Conservation (phyloP, 1,284 basidiomycete genomes). For the Moesziomyces aphidis region DNA sequence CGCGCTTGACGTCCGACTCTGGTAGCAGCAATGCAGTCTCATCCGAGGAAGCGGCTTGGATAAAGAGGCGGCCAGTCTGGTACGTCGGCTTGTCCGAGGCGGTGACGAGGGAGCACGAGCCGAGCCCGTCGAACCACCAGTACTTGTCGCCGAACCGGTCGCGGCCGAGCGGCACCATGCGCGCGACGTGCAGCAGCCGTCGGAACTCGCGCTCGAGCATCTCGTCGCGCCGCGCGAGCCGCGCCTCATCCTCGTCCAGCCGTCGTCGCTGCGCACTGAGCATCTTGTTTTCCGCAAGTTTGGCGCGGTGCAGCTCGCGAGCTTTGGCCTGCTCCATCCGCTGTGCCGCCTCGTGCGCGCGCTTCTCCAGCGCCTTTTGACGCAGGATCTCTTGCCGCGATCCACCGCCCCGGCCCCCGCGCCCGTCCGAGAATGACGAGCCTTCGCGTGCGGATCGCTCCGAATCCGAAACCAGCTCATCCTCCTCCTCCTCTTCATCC, state of each 20-base stretch:
- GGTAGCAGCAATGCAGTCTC: slow-evolving; percentile 37
- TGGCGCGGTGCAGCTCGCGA: slow-evolving; percentile 52
- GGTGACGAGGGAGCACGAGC: slow-evolving; percentile 78
- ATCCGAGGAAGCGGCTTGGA: slow-evolving; percentile 86
- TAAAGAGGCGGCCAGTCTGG: slow-evolving; percentile 86
- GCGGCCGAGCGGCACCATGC: slow-evolving; percentile 86
- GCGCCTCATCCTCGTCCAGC: slow-evolving; percentile 80
- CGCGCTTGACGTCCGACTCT: neutral
- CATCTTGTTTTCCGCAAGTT: slow-evolving; percentile 56
- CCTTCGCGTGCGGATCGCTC: slow-evolving; percentile 48
- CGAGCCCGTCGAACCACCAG: slow-evolving; percentile 99
- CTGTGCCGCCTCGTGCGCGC: slow-evolving; percentile 49
- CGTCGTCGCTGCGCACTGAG: slow-evolving; percentile 51
- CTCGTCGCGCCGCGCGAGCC: slow-evolving; percentile 81
- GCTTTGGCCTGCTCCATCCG: slow-evolving; percentile 39
- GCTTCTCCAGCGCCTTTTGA: slow-evolving; percentile 60
- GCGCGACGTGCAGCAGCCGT: slow-evolving; percentile 81
- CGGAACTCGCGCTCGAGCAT: slow-evolving; percentile 93
- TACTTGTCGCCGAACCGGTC: slow-evolving; percentile 94
- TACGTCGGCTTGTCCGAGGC: slow-evolving; percentile 72
- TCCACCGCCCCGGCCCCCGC: slow-evolving; percentile 2
- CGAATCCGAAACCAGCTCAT: slow-evolving; percentile 49
- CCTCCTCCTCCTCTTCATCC: slow-evolving; percentile 43
- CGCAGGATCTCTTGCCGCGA: slow-evolving; percentile 63
- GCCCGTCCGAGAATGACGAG: slow-evolving; percentile 40